These are phyloP conservation scores for Xylaria curta DNA, from an alignment of 495 filamentous ascomycete genomes.

Conservation along the genomic window DNA sequence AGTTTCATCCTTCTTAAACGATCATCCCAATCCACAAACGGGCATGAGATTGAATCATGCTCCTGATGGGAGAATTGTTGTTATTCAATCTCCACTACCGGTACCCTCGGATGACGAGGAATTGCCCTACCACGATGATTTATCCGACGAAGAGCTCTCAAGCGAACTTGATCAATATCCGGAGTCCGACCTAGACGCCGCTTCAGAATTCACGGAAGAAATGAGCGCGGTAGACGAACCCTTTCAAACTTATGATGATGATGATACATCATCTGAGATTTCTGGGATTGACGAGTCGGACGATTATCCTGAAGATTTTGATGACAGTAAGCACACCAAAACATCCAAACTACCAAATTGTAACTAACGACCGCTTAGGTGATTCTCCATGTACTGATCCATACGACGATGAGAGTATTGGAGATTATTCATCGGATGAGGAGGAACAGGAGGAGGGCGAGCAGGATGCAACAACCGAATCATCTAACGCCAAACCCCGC, in stretches of 20 bases:
- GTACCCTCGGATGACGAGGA: neutral
- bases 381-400: neutral
- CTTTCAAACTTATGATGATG: neutral
- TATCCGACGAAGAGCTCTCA: neutral
- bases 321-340: neutral
- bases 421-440: neutral
- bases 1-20: neutral
- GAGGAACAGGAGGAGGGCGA: slow-evolving; percentile 12
- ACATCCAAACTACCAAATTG: neutral
- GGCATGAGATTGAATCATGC: neutral
- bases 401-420: neutral
- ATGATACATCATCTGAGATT: slow-evolving; percentile 9
- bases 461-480: slow-evolving; percentile 48
- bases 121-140: neutral
- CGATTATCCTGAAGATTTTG: slow-evolving; percentile 2
- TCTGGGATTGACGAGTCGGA: neutral
- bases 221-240: neutral
- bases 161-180: neutral
- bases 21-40: neutral
- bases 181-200: neutral
- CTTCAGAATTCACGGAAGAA: neutral
- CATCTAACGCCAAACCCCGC: slow-evolving; percentile 40
- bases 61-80: neutral
- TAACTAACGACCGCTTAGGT: neutral
- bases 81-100: neutral